Base-by-base conservation (phyloP, 495 filamentous ascomycete genomes). In the Aspergillus campestris region DNA sequence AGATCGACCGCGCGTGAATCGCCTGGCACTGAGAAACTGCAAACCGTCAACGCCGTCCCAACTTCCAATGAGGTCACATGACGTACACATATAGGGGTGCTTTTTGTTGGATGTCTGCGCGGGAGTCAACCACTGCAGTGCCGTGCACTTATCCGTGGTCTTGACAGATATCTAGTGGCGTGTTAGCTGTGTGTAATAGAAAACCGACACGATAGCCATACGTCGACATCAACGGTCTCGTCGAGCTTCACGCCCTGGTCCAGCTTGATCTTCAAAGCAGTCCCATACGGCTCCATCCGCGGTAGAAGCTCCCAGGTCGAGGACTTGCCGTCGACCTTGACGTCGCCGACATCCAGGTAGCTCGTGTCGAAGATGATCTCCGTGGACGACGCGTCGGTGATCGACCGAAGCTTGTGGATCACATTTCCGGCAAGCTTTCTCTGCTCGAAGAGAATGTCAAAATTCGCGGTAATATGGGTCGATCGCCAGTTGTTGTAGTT, bases 21-120 rank as follows among this genome's bases (percentile, higher is more conserved):
- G 90, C 89, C 70, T 98, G 91, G 64, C 89, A 95, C 78, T 97
- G 91, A 32, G 87, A 91, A 73, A 95, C 77, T 81, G 42, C 7
- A 35, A 33, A 7, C 31, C 18, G 13, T 43, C 15, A 24, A 18
- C 8, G 34, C 34, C 18, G 18, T 24, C 18, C 18, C 18, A 24
- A 1, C 18, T 24, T 24, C 18, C 18, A 24, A n/a, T n/a, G n/a
- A n/a, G n/a, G 18, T 24, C 4, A 4, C 18, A 24, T 11, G n/a
- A 61, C 73, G 52, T 69, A 80, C 78, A 96, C 82, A 96, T 92
- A 60, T 95, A 96, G 7, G 91, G 91, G 53, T 88, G 82, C 55
- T 90, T 89, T 63, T 86, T 87, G 72, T 92, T 95, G 37, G 83
- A 85, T 3, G 91, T 95, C 70, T 98, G 91, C 15, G 83, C 81